Base-by-base conservation (phyloP, 257 asterid genomes). In the Solanum tarijense region DNA sequence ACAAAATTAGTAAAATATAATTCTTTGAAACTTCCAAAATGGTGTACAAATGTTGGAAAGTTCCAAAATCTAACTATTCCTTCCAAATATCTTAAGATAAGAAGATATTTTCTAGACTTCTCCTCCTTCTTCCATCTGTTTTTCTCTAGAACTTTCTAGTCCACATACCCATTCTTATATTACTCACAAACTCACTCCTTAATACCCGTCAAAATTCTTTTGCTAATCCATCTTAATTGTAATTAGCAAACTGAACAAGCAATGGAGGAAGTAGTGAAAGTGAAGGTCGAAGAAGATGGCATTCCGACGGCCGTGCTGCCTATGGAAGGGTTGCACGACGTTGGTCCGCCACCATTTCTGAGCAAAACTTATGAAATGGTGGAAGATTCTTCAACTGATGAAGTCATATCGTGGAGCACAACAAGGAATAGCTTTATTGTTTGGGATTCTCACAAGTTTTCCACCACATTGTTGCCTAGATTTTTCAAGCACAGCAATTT, bases 321-420 rank as follows among this genome's bases (percentile, higher is more conserved):
- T n/a, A 92, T 95, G 92, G 98, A 93, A 91, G 98, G 99, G 34
- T 76, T 96, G 88, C 94, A 96, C 32, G 98, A 95, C 4, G 87
- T 91, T 73, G 99, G 98, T 3, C 99, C 99, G 11, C 98, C 99
- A 35, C 98, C 99, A 27, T 97, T 97, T 91, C 38, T 97, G 89
- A 89, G 87, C 79, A 97, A 97, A 90, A 97, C 95, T 1, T 96
- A 48, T 84, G 99, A 97, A 16, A 93, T 97, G 93, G 99, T 97
- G 91, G 99, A 96, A 92, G 98, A 97, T 69, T 94, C 98, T 58
- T 91, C 94, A 0, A 94, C 99, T 0, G 96, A 97, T 92, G 43
- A 91, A 1, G 96, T 97, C 74, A 94, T 97, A 31, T 96, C 99
- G 0, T 97, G 99, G 99, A 94, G 94, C 73, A 87, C 20, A 75